A percentile compares a stretch with the other conserved stretches of the same genome.
These are phyloP conservation scores for Thuidium tamariscinum DNA, from an alignment of 225 moss, liverwort and hornwort species.

Conservation along the genomic window DNA sequence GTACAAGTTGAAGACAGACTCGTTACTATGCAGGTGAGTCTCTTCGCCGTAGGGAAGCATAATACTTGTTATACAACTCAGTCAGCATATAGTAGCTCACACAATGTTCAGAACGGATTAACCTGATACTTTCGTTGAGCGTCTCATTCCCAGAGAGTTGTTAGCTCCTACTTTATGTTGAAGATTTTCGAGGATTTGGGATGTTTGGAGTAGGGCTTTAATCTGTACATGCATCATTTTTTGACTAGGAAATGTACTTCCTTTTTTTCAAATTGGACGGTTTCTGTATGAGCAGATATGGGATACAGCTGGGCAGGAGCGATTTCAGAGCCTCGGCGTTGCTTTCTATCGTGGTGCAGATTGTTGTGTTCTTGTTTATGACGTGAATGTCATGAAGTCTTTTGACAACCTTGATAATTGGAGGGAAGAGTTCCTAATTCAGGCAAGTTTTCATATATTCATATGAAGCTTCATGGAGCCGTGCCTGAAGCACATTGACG, in stretches of 20 bases:
- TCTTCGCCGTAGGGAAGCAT: neutral
- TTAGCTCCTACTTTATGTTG: neutral
- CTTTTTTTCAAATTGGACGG: neutral
- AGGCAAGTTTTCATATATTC: constrained; percentile 26
- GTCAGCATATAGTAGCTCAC: neutral
- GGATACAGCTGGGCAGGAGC: constrained; percentile 97
- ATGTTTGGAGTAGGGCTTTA: neutral
- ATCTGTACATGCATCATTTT: neutral
- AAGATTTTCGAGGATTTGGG: neutral
- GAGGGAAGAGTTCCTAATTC: constrained; percentile 94
- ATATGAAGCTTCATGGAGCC: neutral
- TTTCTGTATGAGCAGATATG: constrained; percentile 50
- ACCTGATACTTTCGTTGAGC: neutral
- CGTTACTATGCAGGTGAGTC: constrained; percentile 90
- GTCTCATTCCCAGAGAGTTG: neutral
- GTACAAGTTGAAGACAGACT: constrained; percentile 98
- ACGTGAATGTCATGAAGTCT: constrained; percentile 96
- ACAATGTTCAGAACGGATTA: neutral
- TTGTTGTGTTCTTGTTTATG: constrained; percentile 96
- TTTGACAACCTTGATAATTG: constrained; percentile 95
- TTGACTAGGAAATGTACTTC: neutral
- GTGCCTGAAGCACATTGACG: neutral
- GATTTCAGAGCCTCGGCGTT: constrained; percentile 93
- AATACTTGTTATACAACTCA: neutral
- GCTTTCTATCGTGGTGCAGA: constrained; percentile 99